Conservation (phyloP, 2,329 filamentous ascomycete species). For the Aureobasidium sp. region DNA sequence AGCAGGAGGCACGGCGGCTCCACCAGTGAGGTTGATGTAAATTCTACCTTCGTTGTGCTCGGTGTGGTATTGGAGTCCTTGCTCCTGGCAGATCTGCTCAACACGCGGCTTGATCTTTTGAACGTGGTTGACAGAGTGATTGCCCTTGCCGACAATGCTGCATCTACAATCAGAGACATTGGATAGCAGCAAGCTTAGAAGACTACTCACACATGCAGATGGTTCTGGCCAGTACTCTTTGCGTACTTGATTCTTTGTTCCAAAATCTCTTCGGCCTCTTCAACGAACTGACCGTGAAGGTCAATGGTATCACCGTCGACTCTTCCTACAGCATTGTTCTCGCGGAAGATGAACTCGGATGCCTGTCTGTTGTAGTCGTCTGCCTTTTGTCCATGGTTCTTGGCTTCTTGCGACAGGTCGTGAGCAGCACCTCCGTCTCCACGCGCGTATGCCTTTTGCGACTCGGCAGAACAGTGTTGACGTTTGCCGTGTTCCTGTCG, state of each 20-base stretch:
- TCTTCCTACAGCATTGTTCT: constrained; percentile 74
- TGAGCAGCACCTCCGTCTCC: constrained; percentile 83
- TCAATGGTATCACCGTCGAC: constrained; percentile 80
- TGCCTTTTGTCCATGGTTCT: constrained; percentile 73
- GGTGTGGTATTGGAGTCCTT: constrained; percentile 73
- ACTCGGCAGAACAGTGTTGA: constrained; percentile 52
- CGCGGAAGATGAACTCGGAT: constrained; percentile 87
- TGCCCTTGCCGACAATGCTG: constrained; percentile 86
- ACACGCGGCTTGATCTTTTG: constrained; percentile 96
- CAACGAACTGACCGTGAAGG: constrained; percentile 86
- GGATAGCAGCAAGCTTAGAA: neutral
- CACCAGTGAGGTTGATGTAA: constrained; percentile 76
- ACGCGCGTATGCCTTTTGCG: constrained; percentile 68
- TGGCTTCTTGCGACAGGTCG: constrained; percentile 73
- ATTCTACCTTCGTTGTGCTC: constrained; percentile 87
- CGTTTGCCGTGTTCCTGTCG: constrained; percentile 72
- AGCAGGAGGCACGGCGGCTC: constrained; percentile 46
- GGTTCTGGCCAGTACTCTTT: constrained; percentile 60
- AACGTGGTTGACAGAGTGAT: constrained; percentile 71
- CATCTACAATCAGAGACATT: neutral
- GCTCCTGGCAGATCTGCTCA: constrained; percentile 73
- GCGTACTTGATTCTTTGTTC: constrained; percentile 77
- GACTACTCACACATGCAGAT: constrained; percentile 64
- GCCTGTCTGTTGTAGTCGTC: constrained; percentile 86
- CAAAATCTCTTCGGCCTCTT: constrained; percentile 87